These are phyloP conservation scores for Hypholoma fasciculare DNA, from an alignment of 768 basidiomycete species.

Conservation along the genomic window DNA sequence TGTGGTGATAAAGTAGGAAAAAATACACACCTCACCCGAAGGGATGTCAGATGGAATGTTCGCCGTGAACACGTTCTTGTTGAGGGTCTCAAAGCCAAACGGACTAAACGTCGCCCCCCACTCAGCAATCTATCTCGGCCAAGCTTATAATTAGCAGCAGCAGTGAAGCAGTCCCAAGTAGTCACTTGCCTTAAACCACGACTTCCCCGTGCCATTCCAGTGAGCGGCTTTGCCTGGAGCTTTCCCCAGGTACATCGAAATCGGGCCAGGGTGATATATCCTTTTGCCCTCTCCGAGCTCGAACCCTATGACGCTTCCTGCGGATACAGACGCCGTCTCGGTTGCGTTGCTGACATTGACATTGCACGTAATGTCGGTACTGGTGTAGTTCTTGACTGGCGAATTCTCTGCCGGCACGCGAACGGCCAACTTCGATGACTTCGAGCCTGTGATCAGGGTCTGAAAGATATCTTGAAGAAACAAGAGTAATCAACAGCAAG, in stretches of 20 bases:
- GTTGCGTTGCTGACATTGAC: slow-evolving; percentile 28
- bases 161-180: slow-evolving; percentile 10
- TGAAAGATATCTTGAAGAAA: slow-evolving; percentile 25
- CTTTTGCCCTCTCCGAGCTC: slow-evolving; percentile 28
- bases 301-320: slow-evolving; percentile 37
- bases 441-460: slow-evolving; percentile 22
- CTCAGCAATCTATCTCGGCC: slow-evolving; percentile 29
- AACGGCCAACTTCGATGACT: slow-evolving; percentile 24
- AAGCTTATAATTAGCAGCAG: slow-evolving; percentile 10
- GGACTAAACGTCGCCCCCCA: slow-evolving; percentile 35
- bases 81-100: slow-evolving; percentile 28
- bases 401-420: slow-evolving; percentile 30
- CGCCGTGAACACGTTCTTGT: slow-evolving; percentile 28
- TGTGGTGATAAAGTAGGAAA: neutral
- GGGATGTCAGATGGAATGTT: slow-evolving; percentile 39
- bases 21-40: slow-evolving; percentile 32
- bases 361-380: slow-evolving; percentile 31
- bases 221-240: slow-evolving; percentile 36
- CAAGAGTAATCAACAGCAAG: neutral
- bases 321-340: slow-evolving; percentile 32
- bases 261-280: slow-evolving; percentile 40
- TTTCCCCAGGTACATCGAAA: slow-evolving; percentile 44
- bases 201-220: slow-evolving; percentile 44
- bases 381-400: slow-evolving; percentile 25
- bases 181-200: slow-evolving; percentile 49